Base-by-base conservation (phyloP, 306 rosid genomes). In the Astragalus glycyphyllos region DNA sequence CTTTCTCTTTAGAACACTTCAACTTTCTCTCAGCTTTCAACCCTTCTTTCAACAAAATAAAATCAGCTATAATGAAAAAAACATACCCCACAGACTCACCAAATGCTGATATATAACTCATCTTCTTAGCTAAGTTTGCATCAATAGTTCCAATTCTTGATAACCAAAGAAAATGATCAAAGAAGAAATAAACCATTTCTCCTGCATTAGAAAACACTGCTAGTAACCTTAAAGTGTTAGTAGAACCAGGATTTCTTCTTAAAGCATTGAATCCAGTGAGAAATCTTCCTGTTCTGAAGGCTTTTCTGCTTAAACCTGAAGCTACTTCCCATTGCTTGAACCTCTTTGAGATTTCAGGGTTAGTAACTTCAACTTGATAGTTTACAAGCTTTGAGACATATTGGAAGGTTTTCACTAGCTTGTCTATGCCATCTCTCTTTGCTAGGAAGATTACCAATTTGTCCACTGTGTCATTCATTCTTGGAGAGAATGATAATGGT, bases 391-490 rank as follows among this genome's bases (percentile, higher is more conserved):
- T 94, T 31, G 97, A 89, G 42, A 89, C 92, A 17, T 90, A 90
- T 41, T 94, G 97, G 73, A 94, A 90, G 11, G 98, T 91, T 85
- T 94, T 94, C 38, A 94, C 97, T 6, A 94, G 95, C 87, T 94
- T 94, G 95, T 94, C 98, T n/a, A 90, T 90, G 65, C 97, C 96
- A 61, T 94, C 98, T 81, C 98, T 77, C 77, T 94, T 94, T 17
- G 97, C 97, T 40, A 94, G 79, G 82, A 90, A 94, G 85, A 94
- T 75, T 0, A 89, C 98, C n/a, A 90, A 71, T 69, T 87, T 94
- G 87, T 94, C 98, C 1, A 87, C 90, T 29, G 82, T 67, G 80
- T 91, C 98, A 49, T 80, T 85, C 97, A 90, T 92, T 78, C 69
- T 62, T 65, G 26, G 32, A 56, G 56, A 31, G 49, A 53, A 45